phyloP scores from a whole-genome alignment of 1,284 basidiomycete genomes.

The Rhodotorula sp. region DNA sequence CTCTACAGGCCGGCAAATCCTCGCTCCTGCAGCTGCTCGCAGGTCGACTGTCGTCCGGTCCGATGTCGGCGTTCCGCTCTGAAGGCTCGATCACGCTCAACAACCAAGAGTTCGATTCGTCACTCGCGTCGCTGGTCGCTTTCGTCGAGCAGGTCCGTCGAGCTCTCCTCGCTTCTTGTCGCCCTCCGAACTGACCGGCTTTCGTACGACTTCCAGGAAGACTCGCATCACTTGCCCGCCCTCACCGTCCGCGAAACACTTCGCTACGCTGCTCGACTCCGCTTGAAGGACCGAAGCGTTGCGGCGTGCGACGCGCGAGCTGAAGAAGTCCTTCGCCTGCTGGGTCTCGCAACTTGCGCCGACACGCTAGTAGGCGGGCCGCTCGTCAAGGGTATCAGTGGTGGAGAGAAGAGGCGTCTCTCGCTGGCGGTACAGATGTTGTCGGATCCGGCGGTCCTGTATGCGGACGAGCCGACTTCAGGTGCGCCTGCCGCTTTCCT shows the following conservation, averaged over 20 bases:
- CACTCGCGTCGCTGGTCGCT: slow-evolving; percentile 50
- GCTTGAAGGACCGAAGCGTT: slow-evolving; percentile 52
- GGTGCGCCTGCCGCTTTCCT: neutral
- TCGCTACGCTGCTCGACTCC: slow-evolving; percentile 55
- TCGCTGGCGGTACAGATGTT: slow-evolving; percentile 56
- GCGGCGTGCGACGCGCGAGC: slow-evolving; percentile 53
- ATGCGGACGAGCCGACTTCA: slow-evolving; percentile 51
- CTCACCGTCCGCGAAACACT: slow-evolving; percentile 55
- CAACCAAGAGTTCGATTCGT: slow-evolving; percentile 43
- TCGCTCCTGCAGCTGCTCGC: slow-evolving; percentile 56
- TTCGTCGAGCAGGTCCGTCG: slow-evolving; percentile 53
- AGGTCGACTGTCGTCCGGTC: slow-evolving; percentile 49
- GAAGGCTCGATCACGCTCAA: slow-evolving; percentile 50
- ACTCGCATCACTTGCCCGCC: slow-evolving; percentile 54
- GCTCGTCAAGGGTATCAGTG: slow-evolving; percentile 53
- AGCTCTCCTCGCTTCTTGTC: too few species aligned
- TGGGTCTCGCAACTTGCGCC: slow-evolving; percentile 57
- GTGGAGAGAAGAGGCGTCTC: slow-evolving; percentile 58
- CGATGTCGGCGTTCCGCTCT: slow-evolving; percentile 47
- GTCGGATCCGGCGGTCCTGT: slow-evolving; percentile 54
- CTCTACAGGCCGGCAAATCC: slow-evolving; percentile 53
- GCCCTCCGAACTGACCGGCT: too few species aligned
- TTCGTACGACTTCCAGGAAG: slow-evolving; percentile 46
- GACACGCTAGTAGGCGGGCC: slow-evolving; percentile 56
- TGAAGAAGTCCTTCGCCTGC: slow-evolving; percentile 54